A percentile compares a stretch with the other conserved stretches of the same genome.
These are phyloP conservation scores for Stephania cephalantha DNA, from an alignment of 164 flowering plant genomes.

Conservation along the genomic window DNA sequence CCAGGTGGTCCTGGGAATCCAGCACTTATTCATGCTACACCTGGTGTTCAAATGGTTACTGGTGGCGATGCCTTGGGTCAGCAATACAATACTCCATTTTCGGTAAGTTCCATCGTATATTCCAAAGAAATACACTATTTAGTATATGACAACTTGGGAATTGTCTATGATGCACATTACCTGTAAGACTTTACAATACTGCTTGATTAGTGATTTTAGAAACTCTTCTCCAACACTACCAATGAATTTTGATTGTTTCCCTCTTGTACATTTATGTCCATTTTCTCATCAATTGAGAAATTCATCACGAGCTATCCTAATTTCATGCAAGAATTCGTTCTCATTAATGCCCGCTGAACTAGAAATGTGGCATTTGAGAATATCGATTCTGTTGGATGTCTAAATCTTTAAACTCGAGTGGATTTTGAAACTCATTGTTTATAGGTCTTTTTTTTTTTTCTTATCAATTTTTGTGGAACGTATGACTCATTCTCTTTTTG, in stretches of 20 bases:
- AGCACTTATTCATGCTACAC: slow-evolving; percentile 74
- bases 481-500: not conserved
- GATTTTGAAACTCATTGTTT: not conserved
- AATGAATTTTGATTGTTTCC: no score
- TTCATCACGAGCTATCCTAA: no score
- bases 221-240: no score
- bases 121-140: not conserved
- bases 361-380: not conserved
- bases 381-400: not conserved
- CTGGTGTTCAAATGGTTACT: slow-evolving; percentile 59
- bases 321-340: not conserved
- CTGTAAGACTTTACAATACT: not conserved
- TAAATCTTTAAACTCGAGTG: not conserved
- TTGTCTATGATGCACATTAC: not conserved
- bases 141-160: not conserved
- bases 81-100: slow-evolving; percentile 88
- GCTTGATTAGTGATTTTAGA: not conserved
- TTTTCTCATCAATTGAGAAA: no score
- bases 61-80: slow-evolving; percentile 95
- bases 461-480: not conserved
- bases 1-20: slow-evolving; percentile 63
- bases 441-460: not conserved
- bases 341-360: not conserved
- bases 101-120: slow-evolving; percentile 44
- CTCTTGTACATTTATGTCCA: no score